phyloP scores from a whole-genome alignment of 2,329 filamentous ascomycete species.

The Lecanicillium sp. region DNA sequence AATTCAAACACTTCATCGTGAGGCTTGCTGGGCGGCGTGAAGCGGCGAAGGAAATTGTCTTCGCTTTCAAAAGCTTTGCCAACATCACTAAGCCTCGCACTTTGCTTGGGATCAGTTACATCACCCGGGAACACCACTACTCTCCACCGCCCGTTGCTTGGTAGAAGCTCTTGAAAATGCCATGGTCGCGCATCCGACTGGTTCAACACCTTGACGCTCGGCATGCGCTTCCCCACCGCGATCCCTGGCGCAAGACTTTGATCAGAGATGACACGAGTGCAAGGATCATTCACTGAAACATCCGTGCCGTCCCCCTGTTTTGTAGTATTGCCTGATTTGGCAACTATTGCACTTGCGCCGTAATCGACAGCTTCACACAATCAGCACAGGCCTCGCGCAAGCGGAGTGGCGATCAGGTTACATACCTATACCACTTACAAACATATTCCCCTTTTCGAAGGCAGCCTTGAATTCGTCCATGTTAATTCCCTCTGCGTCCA shows the following conservation, averaged over 20 bases:
- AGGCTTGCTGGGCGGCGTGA: slow-evolving; percentile 6
- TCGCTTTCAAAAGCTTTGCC: slow-evolving; percentile 30
- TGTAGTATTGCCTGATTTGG: slow-evolving; percentile 36
- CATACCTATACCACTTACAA: slow-evolving; percentile 44
- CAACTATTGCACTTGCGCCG: slow-evolving; percentile 44
- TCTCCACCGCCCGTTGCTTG: slow-evolving; percentile 49
- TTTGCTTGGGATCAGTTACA: slow-evolving; percentile 34
- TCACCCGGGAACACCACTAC: slow-evolving; percentile 56
- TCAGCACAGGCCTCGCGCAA: no score
- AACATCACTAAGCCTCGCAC: slow-evolving; percentile 35
- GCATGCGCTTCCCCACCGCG: slow-evolving; percentile 47
- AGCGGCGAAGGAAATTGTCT: slow-evolving; percentile 7
- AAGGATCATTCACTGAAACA: slow-evolving; percentile 7
- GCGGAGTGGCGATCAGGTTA: slow-evolving; percentile 2
- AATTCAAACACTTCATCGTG: slow-evolving; percentile 41
- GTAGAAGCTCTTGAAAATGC: slow-evolving; percentile 49
- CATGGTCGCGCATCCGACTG: slow-evolving; percentile 47
- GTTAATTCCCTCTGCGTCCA: slow-evolving; percentile 51
- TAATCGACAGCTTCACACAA: slow-evolving; percentile 45
- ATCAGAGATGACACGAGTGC: slow-evolving; percentile 11
- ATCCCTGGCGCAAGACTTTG: slow-evolving; percentile 27
- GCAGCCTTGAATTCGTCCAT: slow-evolving; percentile 55
- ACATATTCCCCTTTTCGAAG: slow-evolving; percentile 51
- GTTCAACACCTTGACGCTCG: slow-evolving; percentile 50
- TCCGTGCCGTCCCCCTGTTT: slow-evolving; percentile 40